Base-by-base conservation (phyloP, 2,329 filamentous ascomycete genomes). In the Cryphonectria radicalis region DNA sequence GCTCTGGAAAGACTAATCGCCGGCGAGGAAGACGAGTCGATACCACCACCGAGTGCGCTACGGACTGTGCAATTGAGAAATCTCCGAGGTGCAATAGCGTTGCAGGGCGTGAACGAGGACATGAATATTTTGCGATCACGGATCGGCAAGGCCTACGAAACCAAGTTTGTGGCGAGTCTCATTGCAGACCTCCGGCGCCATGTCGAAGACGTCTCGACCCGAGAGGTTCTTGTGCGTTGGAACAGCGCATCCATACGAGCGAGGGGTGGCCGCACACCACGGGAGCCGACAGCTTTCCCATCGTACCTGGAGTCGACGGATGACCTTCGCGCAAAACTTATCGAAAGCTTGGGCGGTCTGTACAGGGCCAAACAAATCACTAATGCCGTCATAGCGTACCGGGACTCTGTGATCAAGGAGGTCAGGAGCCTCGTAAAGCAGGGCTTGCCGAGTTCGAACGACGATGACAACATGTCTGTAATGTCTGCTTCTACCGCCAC, bases 401-500 rank as follows among this genome's bases (percentile, higher is more conserved):
- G 95, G 74, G 94, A 97, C 57, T 88, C 93, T 0, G 90, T 97
- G 17, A 83, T 97, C 73, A 91, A 93, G 66, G 96, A 99, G 80
- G 91, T 98, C 79, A 92, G 95, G 76, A 90, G 89, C 46, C 84
- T 98, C 65, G 95, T 99, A 66, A 89, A 94, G 68, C 89, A 90
- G 70, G 92, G 95, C 35, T 85, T 99, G 55, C 96, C 96, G 0
- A 97, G 94, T 77, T 97, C 95, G 14, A 96, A 90, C 76, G 96
- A 99, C 72, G 95, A 98, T 75, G 96, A 99, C 78, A 93, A 92
- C 73, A 93, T 96, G 79, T 97, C 94, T 0, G 92, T 95, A 83
- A 91, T 95, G 81, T 95, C 95, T 1, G 87, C 91, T 0, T 97
- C 95, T 3, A 98, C 95, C 0, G 84, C 89, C 68, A 88, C 88